Evolutionary conservation across 2,329 filamentous ascomycete species (phyloP).

Genomic region (Exophiala phaeomuriformis): DNA sequence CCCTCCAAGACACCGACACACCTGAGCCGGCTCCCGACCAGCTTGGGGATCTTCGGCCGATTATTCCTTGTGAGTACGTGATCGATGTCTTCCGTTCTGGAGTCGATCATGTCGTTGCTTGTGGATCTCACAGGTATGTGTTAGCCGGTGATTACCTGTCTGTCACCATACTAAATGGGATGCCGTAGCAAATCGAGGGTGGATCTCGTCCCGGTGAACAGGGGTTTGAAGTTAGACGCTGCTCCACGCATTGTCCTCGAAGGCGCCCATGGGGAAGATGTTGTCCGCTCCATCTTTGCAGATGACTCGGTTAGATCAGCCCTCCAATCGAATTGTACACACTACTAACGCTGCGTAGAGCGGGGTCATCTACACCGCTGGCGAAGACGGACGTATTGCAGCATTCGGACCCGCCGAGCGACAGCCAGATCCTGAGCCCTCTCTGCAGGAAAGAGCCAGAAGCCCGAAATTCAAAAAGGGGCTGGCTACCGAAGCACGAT

Average conservation of each 20-base stretch:
- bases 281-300: slow-evolving; percentile 42
- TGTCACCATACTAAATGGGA: background rate
- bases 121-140: slow-evolving; percentile 24
- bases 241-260: slow-evolving; percentile 37
- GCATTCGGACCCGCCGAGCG: slow-evolving; percentile 14
- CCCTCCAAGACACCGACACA: slow-evolving; percentile 36
- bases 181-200: slow-evolving; percentile 27
- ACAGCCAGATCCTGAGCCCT: background rate
- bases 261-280: slow-evolving; percentile 44
- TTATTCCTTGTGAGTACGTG: slow-evolving; percentile 53
- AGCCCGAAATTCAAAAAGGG: slow-evolving; percentile 18
- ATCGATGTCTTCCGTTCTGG: slow-evolving; percentile 42
- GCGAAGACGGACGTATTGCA: slow-evolving; percentile 36
- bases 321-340: background rate
- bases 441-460: slow-evolving; percentile 5
- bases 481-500: slow-evolving; percentile 15
- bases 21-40: slow-evolving; percentile 43
- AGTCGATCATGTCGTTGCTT: slow-evolving; percentile 22
- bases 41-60: slow-evolving; percentile 52
- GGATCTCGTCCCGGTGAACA: slow-evolving; percentile 34
- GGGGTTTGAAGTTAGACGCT: slow-evolving; percentile 34
- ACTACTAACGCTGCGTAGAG: slow-evolving; percentile 27
- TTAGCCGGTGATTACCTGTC: background rate
- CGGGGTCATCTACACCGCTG: slow-evolving; percentile 39
- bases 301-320: slow-evolving; percentile 36